Evolutionary conservation across 345 rosid species (phyloP), one percentile per base, ranked within the genome.

Genomic region (Melaleuca alternifolia): DNA sequence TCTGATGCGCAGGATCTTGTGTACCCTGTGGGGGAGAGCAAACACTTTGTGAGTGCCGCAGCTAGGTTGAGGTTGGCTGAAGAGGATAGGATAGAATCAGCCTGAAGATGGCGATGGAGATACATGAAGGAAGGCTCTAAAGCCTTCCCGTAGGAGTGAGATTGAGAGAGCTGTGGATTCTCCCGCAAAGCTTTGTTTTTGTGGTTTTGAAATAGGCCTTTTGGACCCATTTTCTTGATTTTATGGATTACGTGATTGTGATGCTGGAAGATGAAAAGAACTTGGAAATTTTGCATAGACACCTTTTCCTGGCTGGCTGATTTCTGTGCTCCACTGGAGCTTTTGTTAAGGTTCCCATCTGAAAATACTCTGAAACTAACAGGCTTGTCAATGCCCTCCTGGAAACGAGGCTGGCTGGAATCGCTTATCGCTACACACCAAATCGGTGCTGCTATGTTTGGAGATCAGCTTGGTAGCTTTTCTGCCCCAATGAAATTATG

Each of bases 381-480:
- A 97, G 97, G 95, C 92, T 44, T 94, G 95, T 96, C 97, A 96
- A 84, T 97, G 99, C 90, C 87, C 93, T 89, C 88, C 95, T 86
- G 95, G 93, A 88, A 96, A 90, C 87, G 94, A 95, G 88, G 85
- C 91, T 81, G 76, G 89, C 24, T 97, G 99, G 99, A 96, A 94
- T 88, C 85, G 93, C 52, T 87, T 95, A 59, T 95, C n/a, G n/a
- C n/a, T n/a, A n/a, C 97, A 33, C 83, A 93, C 99, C 77, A 93
- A 94, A 82, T 95, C 98, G 65, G 98, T 97, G 89, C 94, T 97
- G 95, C 85, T 95, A 87, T 95, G 93, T 87, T 54, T 97, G 90
- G 99, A 97, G 94, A 92, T 96, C 82, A 96, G 99, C 92, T 92
- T 96, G 95, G 91, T 95, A 91, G 98, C 98, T 30, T 94, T 97